Evolutionary conservation across 73 alveolate species (phyloP).

Genomic region (Vitrella brassicaformis): DNA sequence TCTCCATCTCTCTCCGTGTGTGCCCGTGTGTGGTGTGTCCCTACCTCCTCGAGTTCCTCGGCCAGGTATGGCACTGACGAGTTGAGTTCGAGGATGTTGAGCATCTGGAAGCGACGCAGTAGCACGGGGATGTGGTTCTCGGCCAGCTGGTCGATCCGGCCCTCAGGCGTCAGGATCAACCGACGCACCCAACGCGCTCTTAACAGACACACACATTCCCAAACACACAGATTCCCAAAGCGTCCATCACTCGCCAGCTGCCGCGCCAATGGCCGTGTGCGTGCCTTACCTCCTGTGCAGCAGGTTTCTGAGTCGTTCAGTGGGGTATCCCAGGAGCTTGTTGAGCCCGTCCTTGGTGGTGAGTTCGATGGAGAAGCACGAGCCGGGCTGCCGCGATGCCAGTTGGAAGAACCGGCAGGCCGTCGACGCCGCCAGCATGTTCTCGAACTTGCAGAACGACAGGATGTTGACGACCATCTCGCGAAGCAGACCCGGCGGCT

Average conservation of each 20-base stretch:
- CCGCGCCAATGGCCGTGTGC: too few species aligned
- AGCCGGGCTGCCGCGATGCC: background rate
- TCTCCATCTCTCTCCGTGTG: too few species aligned
- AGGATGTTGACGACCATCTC: background rate
- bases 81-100: background rate
- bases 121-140: background rate
- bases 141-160: background rate
- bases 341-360: background rate
- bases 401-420: background rate
- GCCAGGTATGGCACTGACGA: background rate
- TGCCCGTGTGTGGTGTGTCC: too few species aligned
- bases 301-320: background rate
- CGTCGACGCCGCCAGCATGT: background rate
- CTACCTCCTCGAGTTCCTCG: background rate
- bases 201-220: too few species aligned
- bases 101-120: background rate
- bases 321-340: background rate
- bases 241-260: too few species aligned
- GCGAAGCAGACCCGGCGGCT: background rate
- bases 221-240: too few species aligned
- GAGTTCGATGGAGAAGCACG: background rate
- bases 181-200: background rate
- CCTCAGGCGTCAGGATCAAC: background rate
- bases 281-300: too few species aligned
- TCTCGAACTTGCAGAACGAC: background rate